Percentiles rank a stretch among this genome's conserved stretches.
Conservation (phyloP, 164 flowering plant genomes). For the Magnolia officinalis region DNA sequence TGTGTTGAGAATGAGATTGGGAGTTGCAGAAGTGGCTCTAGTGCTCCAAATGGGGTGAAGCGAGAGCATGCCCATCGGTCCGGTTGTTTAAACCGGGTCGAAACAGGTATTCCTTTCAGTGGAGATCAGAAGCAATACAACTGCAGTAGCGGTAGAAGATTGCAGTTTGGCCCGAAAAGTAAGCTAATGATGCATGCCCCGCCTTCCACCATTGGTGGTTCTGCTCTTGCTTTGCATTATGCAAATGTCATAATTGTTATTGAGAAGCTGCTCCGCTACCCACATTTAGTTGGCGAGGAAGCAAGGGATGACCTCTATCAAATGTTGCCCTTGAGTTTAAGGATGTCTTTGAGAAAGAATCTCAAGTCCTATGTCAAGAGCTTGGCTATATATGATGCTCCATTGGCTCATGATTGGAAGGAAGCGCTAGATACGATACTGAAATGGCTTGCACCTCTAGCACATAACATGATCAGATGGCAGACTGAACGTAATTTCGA, state of each 20-base stretch:
- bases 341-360: constrained; percentile 48
- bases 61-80: constrained; percentile 31
- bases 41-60: constrained; percentile 25
- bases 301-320: constrained; percentile 92
- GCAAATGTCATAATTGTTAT: constrained; percentile 89
- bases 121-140: constrained; percentile 36
- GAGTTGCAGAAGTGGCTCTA: constrained; percentile 34
- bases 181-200: constrained; percentile 45
- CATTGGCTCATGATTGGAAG: constrained; percentile 93
- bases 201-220: constrained; percentile 83
- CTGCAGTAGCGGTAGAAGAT: constrained; percentile 15
- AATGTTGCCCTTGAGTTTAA: constrained; percentile 92
- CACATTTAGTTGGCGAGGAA: constrained; percentile 96
- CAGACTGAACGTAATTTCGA: constrained; percentile 94
- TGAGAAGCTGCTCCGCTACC: constrained; percentile 87
- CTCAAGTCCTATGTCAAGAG: constrained; percentile 68
- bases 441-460: constrained; percentile 85
- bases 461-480: constrained; percentile 97
- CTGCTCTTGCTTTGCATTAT: constrained; percentile 89
- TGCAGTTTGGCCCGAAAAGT: constrained; percentile 48
- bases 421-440: constrained; percentile 64
- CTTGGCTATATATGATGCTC: constrained; percentile 86
- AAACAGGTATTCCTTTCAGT: constrained; percentile 21
- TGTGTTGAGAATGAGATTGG: constrained; percentile 42
- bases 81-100: constrained; percentile 31